Evolutionary conservation across 2,329 filamentous ascomycete genomes (phyloP).

Genomic region (Aspergillus quadrilineatus): DNA sequence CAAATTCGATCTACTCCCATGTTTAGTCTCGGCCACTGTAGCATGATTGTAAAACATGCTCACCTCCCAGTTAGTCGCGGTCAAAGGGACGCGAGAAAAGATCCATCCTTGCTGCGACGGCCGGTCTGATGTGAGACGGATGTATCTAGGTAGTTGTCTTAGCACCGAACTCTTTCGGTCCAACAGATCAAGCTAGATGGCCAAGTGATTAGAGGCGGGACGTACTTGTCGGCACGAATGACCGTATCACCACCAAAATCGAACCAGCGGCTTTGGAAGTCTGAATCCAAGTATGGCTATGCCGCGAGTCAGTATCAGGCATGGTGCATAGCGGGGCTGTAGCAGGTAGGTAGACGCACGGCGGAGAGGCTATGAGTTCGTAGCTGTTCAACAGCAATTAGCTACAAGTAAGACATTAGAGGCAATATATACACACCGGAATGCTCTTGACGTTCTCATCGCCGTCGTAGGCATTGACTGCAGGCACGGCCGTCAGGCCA

Average conservation of each 20-base stretch:
- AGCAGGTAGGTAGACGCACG: conserved; percentile 54
- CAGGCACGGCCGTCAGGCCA: conserved; percentile 33
- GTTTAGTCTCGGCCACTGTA: background rate
- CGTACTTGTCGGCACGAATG: conserved; percentile 64
- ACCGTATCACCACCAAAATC: conserved; percentile 97
- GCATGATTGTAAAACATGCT: conserved; percentile 10
- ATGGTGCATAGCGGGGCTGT: background rate
- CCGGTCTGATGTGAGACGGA: conserved; percentile 86
- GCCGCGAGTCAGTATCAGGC: conserved; percentile 14
- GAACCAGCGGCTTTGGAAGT: conserved; percentile 98
- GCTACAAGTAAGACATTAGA: background rate
- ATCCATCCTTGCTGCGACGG: conserved; percentile 91
- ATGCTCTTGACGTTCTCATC: conserved; percentile 61
- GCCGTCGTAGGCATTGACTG: conserved; percentile 46
- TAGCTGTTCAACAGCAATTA: conserved; percentile 55
- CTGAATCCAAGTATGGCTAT: conserved; percentile 93
- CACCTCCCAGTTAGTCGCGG: conserved; percentile 96
- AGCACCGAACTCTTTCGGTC: conserved; percentile 7
- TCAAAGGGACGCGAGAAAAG: conserved; percentile 89
- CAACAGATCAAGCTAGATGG: background rate
- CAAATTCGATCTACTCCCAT: conserved; percentile 70
- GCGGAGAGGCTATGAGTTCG: conserved; percentile 80
- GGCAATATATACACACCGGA: conserved; percentile 52
- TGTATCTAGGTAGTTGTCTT: conserved; percentile 62
- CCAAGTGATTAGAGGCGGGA: conserved; percentile 2